Evolutionary conservation across 345 rosid genomes (phyloP).

Genomic region (Excoecaria agallocha): DNA sequence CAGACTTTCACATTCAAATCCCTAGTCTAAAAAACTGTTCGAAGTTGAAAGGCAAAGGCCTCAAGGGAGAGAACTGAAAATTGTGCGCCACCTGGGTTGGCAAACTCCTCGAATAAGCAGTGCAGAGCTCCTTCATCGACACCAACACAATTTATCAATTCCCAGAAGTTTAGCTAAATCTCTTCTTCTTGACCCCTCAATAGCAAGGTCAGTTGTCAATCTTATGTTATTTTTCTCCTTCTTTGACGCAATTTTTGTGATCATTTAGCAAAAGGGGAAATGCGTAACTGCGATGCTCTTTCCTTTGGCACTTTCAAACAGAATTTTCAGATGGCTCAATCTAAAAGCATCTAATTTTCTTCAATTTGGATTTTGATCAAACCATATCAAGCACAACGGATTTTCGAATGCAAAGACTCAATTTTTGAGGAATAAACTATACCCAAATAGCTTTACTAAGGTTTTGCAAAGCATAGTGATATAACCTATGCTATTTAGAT

Average conservation of each 20-base stretch:
- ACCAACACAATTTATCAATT: neutral
- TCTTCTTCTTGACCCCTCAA: neutral
- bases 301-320: conserved; percentile 28
- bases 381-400: conserved; percentile 12
- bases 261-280: neutral
- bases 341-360: conserved; percentile 31
- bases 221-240: neutral
- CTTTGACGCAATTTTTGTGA: conserved; percentile 1
- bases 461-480: conserved; percentile 40
- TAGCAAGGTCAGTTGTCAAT: conserved; percentile 22
- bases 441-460: conserved; percentile 38
- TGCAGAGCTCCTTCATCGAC: neutral
- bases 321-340: conserved; percentile 28
- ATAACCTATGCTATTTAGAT: conserved; percentile 39
- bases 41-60: no score
- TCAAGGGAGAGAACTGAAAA: no score
- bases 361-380: conserved; percentile 25
- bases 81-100: neutral
- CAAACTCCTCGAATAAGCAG: neutral
- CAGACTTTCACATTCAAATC: no score
- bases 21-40: no score
- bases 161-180: neutral
- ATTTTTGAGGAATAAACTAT: conserved; percentile 31
- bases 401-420: conserved; percentile 38
- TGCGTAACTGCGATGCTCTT: conserved; percentile 25